A percentile compares a stretch with the other conserved stretches of the same genome.
These are phyloP conservation scores for Exophiala sideris DNA, from an alignment of 2,329 filamentous ascomycete genomes.

Conservation along the genomic window DNA sequence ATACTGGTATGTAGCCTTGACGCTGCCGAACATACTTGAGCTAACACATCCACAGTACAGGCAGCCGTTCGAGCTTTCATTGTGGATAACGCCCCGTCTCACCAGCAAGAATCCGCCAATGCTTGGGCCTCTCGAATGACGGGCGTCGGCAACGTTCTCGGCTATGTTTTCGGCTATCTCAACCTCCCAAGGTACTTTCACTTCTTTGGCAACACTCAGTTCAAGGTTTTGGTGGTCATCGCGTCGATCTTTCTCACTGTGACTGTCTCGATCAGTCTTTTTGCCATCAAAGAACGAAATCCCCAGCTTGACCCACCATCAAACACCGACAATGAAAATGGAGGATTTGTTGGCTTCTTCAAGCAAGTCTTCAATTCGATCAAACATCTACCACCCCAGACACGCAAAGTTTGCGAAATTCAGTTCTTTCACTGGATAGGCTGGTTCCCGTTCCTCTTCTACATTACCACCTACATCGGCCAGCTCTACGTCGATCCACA, in stretches of 20 bases:
- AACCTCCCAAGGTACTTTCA: constrained; percentile 71
- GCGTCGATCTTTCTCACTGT: constrained; percentile 68
- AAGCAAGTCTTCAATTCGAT: constrained; percentile 72
- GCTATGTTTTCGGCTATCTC: constrained; percentile 82
- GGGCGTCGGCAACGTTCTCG: constrained; percentile 85
- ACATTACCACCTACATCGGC: constrained; percentile 89
- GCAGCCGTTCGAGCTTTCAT: constrained; percentile 89
- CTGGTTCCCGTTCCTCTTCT: constrained; percentile 94
- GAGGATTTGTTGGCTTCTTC: constrained; percentile 74
- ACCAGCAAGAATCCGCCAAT: constrained; percentile 92
- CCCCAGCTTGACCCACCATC: constrained; percentile 68
- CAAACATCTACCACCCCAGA: constrained; percentile 73
- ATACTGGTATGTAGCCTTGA: constrained; percentile 63
- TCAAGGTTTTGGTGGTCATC: constrained; percentile 86
- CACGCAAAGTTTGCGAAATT: constrained; percentile 74
- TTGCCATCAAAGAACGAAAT: constrained; percentile 72
- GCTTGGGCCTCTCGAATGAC: constrained; percentile 87
- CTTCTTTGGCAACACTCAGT: constrained; percentile 83
- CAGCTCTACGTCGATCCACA: constrained; percentile 87
- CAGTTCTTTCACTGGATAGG: constrained; percentile 90
- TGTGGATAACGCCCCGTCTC: constrained; percentile 84
- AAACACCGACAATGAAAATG: constrained; percentile 50
- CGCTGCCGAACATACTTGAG: constrained; percentile 11
- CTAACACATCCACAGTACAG: constrained; percentile 59
- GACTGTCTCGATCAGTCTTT: constrained; percentile 69